These are phyloP conservation scores for Radiomyces spectabilis DNA, from an alignment of 192 early-diverging fungal genomes.

Conservation along the genomic window DNA sequence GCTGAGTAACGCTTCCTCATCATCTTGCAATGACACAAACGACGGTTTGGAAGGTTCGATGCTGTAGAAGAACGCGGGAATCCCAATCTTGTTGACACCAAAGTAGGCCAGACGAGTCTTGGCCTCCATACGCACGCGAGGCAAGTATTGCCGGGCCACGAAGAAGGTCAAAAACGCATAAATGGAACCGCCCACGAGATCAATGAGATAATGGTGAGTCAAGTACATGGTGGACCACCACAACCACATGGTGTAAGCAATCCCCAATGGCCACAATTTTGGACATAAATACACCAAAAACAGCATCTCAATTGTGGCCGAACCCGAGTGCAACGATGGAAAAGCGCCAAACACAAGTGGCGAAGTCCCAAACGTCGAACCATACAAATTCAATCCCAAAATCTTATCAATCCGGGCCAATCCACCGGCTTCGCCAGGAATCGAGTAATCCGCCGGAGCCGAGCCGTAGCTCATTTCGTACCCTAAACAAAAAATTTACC, in stretches of 20 bases:
- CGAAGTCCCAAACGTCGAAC: slow-evolving; percentile 53
- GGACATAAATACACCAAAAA: slow-evolving; percentile 48
- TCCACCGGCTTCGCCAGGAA: slow-evolving; percentile 63
- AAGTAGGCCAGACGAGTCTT: slow-evolving; percentile 28
- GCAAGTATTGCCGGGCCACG: slow-evolving; percentile 35
- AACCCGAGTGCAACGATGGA: slow-evolving; percentile 67
- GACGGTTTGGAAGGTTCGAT: not conserved
- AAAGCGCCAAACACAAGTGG: slow-evolving; percentile 73
- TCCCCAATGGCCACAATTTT: slow-evolving; percentile 29
- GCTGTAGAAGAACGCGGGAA: slow-evolving; percentile 1
- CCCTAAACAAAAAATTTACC: slow-evolving; percentile 44
- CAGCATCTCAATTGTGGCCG: slow-evolving; percentile 54
- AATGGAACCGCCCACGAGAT: slow-evolving; percentile 57
- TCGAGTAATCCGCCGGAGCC: slow-evolving; percentile 52
- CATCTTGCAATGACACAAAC: too few species aligned
- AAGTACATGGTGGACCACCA: slow-evolving; percentile 80
- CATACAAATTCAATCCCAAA: slow-evolving; percentile 54
- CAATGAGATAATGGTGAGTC: slow-evolving; percentile 68
- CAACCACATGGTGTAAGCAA: slow-evolving; percentile 60
- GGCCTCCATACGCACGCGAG: slow-evolving; percentile 21
- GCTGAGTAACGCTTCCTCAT: too few species aligned
- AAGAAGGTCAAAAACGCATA: slow-evolving; percentile 56
- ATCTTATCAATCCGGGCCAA: slow-evolving; percentile 62
- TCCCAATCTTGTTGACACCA: slow-evolving; percentile 6
- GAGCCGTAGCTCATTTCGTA: slow-evolving; percentile 59